Percentiles rank a stretch among this genome's conserved stretches.
These are phyloP conservation scores for Suillus tomentosus DNA, from an alignment of 768 basidiomycete genomes.

Conservation along the genomic window DNA sequence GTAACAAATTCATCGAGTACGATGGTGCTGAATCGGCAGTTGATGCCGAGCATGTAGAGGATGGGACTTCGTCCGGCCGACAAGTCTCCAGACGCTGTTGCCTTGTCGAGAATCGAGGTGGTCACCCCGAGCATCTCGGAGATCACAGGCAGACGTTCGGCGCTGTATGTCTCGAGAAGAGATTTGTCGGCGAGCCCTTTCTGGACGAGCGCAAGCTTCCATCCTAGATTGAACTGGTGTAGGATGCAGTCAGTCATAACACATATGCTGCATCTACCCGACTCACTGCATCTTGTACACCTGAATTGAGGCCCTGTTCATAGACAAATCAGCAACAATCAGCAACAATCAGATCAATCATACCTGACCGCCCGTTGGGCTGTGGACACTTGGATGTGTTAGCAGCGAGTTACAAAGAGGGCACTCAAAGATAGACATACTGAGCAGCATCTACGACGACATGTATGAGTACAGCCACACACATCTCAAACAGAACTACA, in stretches of 20 bases:
- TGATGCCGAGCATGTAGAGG: conserved; percentile 35
- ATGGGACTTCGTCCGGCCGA: conserved; percentile 18
- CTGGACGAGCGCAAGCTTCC: conserved; percentile 30
- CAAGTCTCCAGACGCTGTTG: not conserved
- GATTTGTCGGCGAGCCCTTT: conserved; percentile 22
- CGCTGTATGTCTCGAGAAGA: conserved; percentile 28
- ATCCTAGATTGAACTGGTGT: conserved; percentile 24
- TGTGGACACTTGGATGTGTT: not conserved
- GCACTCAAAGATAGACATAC: not conserved
- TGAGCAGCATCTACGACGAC: conserved; percentile 22
- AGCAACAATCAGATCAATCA: not conserved
- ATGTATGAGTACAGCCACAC: not conserved
- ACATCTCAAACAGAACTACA: not conserved
- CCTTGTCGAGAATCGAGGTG: conserved; percentile 7
- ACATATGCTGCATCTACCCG: not conserved
- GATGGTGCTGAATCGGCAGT: conserved; percentile 18
- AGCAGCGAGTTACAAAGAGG: not conserved
- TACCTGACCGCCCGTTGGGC: not conserved
- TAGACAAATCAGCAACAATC: not conserved
- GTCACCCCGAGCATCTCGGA: conserved; percentile 30
- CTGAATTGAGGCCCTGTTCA: conserved; percentile 38
- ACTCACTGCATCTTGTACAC: conserved; percentile 42
- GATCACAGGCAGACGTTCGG: conserved; percentile 32
- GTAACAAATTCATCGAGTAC: conserved; percentile 13
- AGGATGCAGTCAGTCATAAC: not conserved